Evolutionary conservation across 2,329 filamentous ascomycete species (phyloP).

Genomic region (Aureobasidium sp.): DNA sequence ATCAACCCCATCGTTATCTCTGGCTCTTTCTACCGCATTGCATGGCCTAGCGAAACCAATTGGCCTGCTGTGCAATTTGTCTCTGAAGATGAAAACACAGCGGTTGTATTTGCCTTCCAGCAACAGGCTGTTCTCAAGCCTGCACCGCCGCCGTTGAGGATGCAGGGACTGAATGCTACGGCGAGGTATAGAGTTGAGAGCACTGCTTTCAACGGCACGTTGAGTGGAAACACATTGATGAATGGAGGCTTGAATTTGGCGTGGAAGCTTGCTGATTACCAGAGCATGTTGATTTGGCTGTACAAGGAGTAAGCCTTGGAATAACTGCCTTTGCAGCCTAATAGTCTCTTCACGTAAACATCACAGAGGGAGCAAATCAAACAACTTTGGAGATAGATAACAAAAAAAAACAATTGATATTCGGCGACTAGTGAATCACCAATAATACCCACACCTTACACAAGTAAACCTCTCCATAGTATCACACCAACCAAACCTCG

Average conservation of each 20-base stretch:
- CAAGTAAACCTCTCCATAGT: too few relatives aligned
- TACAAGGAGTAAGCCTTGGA: constrained; percentile 36
- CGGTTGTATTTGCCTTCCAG: constrained; percentile 54
- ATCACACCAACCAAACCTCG: too few relatives aligned
- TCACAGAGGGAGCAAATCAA: too few relatives aligned
- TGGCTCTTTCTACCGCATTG: constrained; percentile 52
- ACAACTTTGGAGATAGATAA: too few relatives aligned
- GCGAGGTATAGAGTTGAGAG: constrained; percentile 41
- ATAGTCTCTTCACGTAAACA: too few relatives aligned
- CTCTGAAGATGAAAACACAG: constrained; percentile 40
- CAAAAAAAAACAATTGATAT: too few relatives aligned
- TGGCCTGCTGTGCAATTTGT: constrained; percentile 55
- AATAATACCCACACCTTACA: too few relatives aligned
- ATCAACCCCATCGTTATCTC: constrained; percentile 51
- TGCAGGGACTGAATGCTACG: constrained; percentile 48
- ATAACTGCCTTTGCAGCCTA: too few relatives aligned
- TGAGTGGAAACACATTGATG: constrained; percentile 53
- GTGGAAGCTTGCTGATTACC: constrained; percentile 43
- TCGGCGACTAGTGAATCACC: too few relatives aligned
- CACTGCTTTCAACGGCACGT: constrained; percentile 42
- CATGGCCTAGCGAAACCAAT: constrained; percentile 49
- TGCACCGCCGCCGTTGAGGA: constrained; percentile 42
- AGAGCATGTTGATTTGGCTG: constrained; percentile 49
- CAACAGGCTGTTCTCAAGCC: constrained; percentile 45
- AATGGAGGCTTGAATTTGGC: constrained; percentile 49